Conservation (phyloP, 257 asterid genomes). For the Penstemon newberryi region DNA sequence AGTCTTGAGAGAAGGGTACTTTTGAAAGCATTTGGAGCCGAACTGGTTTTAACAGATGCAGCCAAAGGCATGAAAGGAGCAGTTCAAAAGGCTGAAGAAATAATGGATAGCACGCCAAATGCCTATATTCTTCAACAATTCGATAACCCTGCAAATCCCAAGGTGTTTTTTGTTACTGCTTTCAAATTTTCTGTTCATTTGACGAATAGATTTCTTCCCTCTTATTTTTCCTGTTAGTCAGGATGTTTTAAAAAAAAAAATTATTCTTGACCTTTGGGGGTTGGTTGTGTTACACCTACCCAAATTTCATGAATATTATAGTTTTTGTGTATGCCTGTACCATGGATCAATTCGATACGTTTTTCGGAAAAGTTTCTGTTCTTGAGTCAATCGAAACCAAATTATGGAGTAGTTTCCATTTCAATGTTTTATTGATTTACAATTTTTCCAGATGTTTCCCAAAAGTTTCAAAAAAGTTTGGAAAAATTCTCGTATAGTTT, state of each 20-base stretch:
- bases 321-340: slow-evolving; percentile 19
- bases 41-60: slow-evolving; percentile 82
- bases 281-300: slow-evolving; percentile 1
- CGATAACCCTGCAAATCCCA: slow-evolving; percentile 97
- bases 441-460: too few species aligned
- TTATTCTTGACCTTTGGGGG: not conserved
- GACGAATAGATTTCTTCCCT: not conserved
- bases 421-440: too few species aligned
- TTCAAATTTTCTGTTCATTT: slow-evolving; percentile 5
- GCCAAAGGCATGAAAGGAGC: slow-evolving; percentile 98
- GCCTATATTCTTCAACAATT: slow-evolving; percentile 96
- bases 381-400: too few species aligned
- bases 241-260: too few species aligned
- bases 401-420: too few species aligned
- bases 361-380: too few species aligned
- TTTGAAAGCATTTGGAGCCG: slow-evolving; percentile 98
- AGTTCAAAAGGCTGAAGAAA: slow-evolving; percentile 91
- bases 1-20: slow-evolving; percentile 99
- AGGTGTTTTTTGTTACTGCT: slow-evolving; percentile 48
- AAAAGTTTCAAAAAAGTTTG: too few species aligned
- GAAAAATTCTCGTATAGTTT: too few species aligned
- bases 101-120: slow-evolving; percentile 67
- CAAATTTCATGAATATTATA: not conserved
- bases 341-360: too few species aligned
- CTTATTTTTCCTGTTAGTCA: not conserved